Evolutionary conservation across 495 filamentous ascomycete species (phyloP).

Genomic region (Daldinia bambusicola): DNA sequence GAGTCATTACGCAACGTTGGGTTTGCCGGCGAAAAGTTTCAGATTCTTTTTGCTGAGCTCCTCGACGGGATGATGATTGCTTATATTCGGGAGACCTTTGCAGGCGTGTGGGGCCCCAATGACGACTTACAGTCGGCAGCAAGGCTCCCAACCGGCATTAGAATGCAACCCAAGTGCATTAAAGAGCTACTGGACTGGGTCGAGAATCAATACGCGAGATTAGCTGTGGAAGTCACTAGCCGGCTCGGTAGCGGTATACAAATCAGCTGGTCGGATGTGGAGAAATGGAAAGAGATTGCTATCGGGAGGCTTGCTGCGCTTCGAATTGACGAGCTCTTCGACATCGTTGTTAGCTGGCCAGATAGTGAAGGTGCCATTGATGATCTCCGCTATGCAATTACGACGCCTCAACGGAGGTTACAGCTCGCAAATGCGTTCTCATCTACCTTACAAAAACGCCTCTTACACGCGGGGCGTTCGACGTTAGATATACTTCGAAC

Average conservation of each 20-base stretch:
- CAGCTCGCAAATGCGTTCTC: constrained; percentile 79
- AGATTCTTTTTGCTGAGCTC: constrained; percentile 78
- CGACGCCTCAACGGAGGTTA: constrained; percentile 64
- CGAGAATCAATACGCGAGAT: constrained; percentile 73
- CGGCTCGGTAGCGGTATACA: constrained; percentile 48
- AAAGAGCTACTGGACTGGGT: constrained; percentile 73
- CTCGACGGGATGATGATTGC: constrained; percentile 76
- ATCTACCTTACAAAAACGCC: constrained; percentile 69
- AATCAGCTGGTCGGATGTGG: constrained; percentile 69
- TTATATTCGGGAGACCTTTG: constrained; percentile 70
- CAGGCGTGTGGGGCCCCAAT: constrained; percentile 62
- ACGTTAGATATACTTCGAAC: constrained; percentile 88
- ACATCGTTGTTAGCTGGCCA: constrained; percentile 88
- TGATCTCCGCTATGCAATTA: constrained; percentile 69
- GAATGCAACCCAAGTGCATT: constrained; percentile 61
- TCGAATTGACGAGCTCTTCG: constrained; percentile 84
- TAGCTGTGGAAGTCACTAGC: constrained; percentile 70
- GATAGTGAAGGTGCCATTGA: constrained; percentile 81
- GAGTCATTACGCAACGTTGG: constrained; percentile 75
- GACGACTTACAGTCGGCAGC: constrained; percentile 37
- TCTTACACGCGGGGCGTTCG: constrained; percentile 88
- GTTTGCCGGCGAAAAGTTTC: constrained; percentile 76
- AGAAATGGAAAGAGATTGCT: constrained; percentile 84
- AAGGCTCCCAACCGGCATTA: constrained; percentile 23
- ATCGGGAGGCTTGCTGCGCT: constrained; percentile 80